Evolutionary conservation across 2,329 filamentous ascomycete genomes (phyloP).

Genomic region (Pseudocercospora crystallina): DNA sequence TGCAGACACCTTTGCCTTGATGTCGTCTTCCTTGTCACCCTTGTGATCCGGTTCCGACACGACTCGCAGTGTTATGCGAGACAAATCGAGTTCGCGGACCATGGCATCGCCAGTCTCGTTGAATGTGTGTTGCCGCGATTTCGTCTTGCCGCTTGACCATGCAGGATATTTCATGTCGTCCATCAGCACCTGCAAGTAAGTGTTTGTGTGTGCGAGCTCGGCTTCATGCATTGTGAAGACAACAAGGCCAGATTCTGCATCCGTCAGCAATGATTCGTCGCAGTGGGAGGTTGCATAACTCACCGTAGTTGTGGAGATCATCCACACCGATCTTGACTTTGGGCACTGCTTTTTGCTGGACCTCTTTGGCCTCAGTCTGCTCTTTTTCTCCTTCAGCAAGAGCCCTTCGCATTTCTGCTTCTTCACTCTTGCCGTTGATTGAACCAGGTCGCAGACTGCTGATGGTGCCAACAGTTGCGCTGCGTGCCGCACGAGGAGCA

Average conservation of each 20-base stretch:
- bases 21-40: conserved; percentile 67
- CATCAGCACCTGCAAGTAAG: conserved; percentile 82
- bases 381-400: conserved; percentile 50
- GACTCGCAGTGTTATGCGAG: conserved; percentile 82
- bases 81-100: conserved; percentile 95
- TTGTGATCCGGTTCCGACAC: conserved; percentile 76
- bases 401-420: conserved; percentile 45
- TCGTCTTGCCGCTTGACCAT: conserved; percentile 77
- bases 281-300: conserved; percentile 25
- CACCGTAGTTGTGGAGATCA: conserved; percentile 76
- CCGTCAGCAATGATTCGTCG: conserved; percentile 36
- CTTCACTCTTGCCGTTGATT: conserved; percentile 31
- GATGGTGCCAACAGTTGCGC: conserved; percentile 41
- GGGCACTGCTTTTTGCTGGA: conserved; percentile 58
- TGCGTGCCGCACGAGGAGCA: conserved; percentile 16
- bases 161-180: conserved; percentile 93
- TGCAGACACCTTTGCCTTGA: conserved; percentile 78
- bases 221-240: conserved; percentile 94
- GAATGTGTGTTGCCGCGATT: conserved; percentile 68
- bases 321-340: conserved; percentile 78
- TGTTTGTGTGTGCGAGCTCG: conserved; percentile 73
- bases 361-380: conserved; percentile 43
- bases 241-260: conserved; percentile 78
- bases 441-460: conserved; percentile 38
- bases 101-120: conserved; percentile 94